phyloP scores from a whole-genome alignment of 2,329 filamentous ascomycete genomes.

The Colletotrichum higginsianum region DNA sequence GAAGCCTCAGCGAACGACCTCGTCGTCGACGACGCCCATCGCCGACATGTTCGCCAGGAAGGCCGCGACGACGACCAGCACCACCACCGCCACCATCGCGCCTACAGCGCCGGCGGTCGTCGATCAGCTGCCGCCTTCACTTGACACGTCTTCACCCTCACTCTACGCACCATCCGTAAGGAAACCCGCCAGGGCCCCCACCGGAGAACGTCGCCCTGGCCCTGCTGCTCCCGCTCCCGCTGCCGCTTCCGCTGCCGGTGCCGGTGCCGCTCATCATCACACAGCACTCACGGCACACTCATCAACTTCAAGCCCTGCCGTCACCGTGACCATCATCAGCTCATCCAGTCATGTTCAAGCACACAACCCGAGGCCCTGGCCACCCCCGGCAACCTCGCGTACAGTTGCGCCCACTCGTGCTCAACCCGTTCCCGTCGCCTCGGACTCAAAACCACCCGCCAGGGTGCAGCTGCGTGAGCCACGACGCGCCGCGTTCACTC shows the following conservation, averaged over 20 bases:
- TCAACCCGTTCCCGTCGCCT: neutral
- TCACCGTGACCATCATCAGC: conserved; percentile 28
- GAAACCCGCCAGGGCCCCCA: neutral
- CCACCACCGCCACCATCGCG: neutral
- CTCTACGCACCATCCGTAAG: neutral
- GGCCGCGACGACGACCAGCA: neutral
- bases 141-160: conserved; percentile 12
- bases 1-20: conserved; percentile 12
- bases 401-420: neutral
- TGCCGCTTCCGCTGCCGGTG: too few relatives aligned
- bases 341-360: conserved; percentile 13
- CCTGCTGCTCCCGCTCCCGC: neutral
- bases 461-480: conserved; percentile 20
- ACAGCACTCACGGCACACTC: neutral
- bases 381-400: conserved; percentile 18
- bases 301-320: neutral
- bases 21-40: conserved; percentile 33
- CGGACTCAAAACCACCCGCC: conserved; percentile 9
- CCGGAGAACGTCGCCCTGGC: conserved; percentile 19
- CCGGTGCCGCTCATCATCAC: too few relatives aligned
- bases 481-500: conserved; percentile 21
- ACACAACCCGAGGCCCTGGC: conserved; percentile 27
- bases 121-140: neutral
- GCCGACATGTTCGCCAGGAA: conserved; percentile 37
- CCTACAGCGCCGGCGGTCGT: neutral